Conservation (phyloP, 805 yeast genomes). For the Suhomyces sp. region DNA sequence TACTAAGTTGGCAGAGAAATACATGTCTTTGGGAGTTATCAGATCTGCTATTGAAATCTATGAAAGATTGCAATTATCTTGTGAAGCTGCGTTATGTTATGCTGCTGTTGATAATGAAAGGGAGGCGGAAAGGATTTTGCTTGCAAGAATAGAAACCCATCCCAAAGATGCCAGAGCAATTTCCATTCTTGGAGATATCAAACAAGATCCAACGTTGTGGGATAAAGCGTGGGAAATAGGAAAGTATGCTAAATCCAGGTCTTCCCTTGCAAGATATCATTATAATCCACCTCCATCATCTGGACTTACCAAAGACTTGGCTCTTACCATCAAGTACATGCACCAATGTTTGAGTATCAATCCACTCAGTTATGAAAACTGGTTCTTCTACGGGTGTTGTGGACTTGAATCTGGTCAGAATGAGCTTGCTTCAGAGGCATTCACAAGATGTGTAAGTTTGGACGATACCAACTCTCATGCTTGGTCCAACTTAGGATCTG, state of each 20-base stretch:
- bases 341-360: conserved; percentile 70
- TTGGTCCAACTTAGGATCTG: conserved; percentile 90
- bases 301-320: conserved; percentile 51
- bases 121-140: conserved; percentile 62
- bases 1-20: conserved; percentile 76
- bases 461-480: conserved; percentile 79
- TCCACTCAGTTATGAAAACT: conserved; percentile 74
- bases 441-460: conserved; percentile 82
- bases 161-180: conserved; percentile 83
- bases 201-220: conserved; percentile 76
- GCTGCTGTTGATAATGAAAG: conserved; percentile 78
- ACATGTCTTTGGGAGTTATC: conserved; percentile 79
- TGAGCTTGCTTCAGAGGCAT: conserved; percentile 85
- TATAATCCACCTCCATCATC: conserved; percentile 62
- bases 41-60: conserved; percentile 89
- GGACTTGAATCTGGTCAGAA: conserved; percentile 73
- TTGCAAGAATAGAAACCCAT: conserved; percentile 49
- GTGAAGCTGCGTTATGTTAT: conserved; percentile 87
- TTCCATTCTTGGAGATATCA: conserved; percentile 83
- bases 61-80: conserved; percentile 69
- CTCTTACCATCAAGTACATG: conserved; percentile 61
- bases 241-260: conserved; percentile 79
- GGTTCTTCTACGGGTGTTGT: conserved; percentile 92
- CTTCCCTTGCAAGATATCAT: conserved; percentile 72
- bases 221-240: conserved; percentile 84